Base-by-base conservation (phyloP, 495 filamentous ascomycete species). In the Aspergillus steynii region DNA sequence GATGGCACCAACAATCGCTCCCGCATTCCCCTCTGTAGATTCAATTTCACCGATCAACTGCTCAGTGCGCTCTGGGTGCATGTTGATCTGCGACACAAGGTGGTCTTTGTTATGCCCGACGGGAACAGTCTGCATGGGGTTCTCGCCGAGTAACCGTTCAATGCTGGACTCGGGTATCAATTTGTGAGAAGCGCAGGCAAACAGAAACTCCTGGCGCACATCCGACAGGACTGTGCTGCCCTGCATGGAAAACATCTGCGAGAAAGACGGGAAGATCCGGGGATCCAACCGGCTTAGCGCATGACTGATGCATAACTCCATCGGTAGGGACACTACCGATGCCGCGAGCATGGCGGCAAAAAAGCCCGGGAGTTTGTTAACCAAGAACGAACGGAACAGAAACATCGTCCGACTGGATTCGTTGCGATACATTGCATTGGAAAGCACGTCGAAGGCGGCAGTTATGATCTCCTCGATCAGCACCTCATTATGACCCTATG, bases 21-120 rank as follows among this genome's bases (percentile, higher is more conserved):
- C 95, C 1, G 92, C 90, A 74, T 99, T 98, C 0, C 95, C 95
- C 68, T 96, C 92, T 82, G 96, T 91, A n/a, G 87, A 88, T 62
- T 96, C 93, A 58, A 98, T 81, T 66, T 96, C 91, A 10, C 74
- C 75, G 29, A 96, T 85, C 32, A 96, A 78, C 59, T 86, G 85
- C 63, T 92, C 90, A 0, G 90, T 84, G 31, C 83, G 83, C 57
- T 89, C 89, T 0, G 85, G 83, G 61, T 95, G 89, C 6, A 80
- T 78, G 32, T 85, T 83, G 63, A 90, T 96, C 61, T 92, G 86
- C 45, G 82, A 80, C 7, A 96, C 82, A 7, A 99, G 77, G 10
- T 86, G 81, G 8, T 96, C 88, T 67, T 92, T 91, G 34, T 84
- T 77, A 69, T 93, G 95, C 47, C 85, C 85, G 51, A 85, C 80